These are phyloP conservation scores for Oryza meridionalis DNA, from an alignment of 176 grass and related monocot genomes.

Conservation along the genomic window DNA sequence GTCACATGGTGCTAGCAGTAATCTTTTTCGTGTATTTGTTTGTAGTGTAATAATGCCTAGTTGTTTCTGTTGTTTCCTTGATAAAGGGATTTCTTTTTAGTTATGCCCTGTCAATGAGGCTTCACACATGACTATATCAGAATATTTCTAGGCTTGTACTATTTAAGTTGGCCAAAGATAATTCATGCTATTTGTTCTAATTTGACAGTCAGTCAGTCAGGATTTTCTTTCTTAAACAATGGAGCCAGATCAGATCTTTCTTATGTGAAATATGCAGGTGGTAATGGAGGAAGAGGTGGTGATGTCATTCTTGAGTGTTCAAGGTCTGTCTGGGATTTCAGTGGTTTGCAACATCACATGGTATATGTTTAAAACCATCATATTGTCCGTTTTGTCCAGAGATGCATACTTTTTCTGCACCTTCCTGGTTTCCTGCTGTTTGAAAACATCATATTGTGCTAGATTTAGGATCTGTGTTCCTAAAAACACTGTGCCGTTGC, in stretches of 20 bases:
- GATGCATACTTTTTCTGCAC: neutral
- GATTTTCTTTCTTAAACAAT: neutral
- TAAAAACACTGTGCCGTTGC: neutral
- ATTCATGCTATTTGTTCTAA: neutral
- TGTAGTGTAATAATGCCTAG: neutral
- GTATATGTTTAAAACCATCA: slow-evolving; percentile 38
- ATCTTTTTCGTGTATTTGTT: neutral
- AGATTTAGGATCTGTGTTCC: neutral
- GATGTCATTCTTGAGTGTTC: slow-evolving; percentile 93
- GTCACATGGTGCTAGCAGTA: neutral
- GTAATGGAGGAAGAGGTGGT: slow-evolving; percentile 83
- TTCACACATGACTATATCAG: neutral
- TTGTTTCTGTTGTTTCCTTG: neutral
- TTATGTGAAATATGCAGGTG: slow-evolving; percentile 51
- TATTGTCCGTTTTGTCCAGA: neutral
- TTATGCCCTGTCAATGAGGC: neutral
- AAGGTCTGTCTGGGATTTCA: slow-evolving; percentile 77
- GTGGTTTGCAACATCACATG: slow-evolving; percentile 74
- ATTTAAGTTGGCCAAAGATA: neutral
- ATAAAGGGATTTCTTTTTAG: neutral
- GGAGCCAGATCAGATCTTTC: neutral
- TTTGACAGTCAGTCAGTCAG: neutral
- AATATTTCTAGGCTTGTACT: neutral
- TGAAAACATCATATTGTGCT: neutral
- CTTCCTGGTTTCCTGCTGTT: neutral